Evolutionary conservation across 2,329 filamentous ascomycete genomes (phyloP), one percentile per base, ranked within the genome.

Genomic region (Xylaria sp.): DNA sequence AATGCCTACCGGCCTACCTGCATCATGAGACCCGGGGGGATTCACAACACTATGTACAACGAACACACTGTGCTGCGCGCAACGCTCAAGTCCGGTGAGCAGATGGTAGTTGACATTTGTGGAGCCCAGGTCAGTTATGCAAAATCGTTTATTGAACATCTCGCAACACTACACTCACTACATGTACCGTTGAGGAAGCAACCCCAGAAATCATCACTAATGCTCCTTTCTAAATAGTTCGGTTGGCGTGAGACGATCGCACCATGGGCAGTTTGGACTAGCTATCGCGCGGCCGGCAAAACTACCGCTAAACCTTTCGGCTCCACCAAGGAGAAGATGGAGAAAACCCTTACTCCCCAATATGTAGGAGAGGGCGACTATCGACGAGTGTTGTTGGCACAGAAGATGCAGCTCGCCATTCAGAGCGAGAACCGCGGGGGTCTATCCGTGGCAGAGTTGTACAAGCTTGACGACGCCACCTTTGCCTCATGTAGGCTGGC

Each of bases 201-300:
- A 51, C 12, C 31, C 20, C 15, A 37, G 23, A 12, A 2, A 52
- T 34, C 23, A 51, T 66, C 23, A 51, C 50, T 66, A 25, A 65
- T 51, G 10, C 8, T 20, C 20, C 20, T 23, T 50, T 63, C 23
- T 58, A 23, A 1, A 50, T 58, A 69, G 67, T 66, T 63, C 15
- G 67, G 67, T n/a, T 69, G 67, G 67, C 63, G 63, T 48, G 67
- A 69, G 57, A 55, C 46, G 41, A 58, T 69, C 15, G 67, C 67
- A 23, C 52, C 6, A 41, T 69, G 67, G 67, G 28, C 20, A 41
- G 12, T 15, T 50, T 69, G 63, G 63, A 48, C 18, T 1, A 55
- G 39, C 34, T 54, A 69, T 55, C 67, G 67, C 13, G 37, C 44
- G 20, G 50, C 58, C 6, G 58, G 59, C 39, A 54, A 66, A 25